phyloP scores from a whole-genome alignment of 208 protist species.

The Trypanosoma melophagium region DNA sequence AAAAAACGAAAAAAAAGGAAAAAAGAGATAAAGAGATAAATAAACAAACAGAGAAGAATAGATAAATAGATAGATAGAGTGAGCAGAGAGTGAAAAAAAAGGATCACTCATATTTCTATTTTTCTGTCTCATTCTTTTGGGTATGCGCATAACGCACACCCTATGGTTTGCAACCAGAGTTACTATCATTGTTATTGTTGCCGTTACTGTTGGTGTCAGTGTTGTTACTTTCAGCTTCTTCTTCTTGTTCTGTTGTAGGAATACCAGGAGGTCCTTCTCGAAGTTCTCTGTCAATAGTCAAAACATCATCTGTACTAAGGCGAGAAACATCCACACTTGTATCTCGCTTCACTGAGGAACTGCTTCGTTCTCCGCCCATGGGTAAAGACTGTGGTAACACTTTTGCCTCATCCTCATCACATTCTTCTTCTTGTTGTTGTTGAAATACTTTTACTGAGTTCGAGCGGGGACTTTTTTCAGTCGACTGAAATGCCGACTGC shows the following conservation, averaged over 20 bases:
- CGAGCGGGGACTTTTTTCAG: background rate
- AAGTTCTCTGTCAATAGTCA: background rate
- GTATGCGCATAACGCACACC: background rate
- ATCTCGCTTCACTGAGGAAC: slow-evolving; percentile 2
- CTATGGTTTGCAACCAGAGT: background rate
- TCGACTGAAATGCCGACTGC: background rate
- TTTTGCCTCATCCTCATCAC: background rate
- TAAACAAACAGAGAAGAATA: too few relatives aligned
- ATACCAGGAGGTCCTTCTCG: background rate
- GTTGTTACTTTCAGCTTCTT: slow-evolving; percentile 2
- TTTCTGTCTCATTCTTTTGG: too few relatives aligned
- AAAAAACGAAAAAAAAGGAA: background rate
- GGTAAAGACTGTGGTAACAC: background rate
- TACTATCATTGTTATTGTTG: slow-evolving; percentile 1
- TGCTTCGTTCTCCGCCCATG: background rate
- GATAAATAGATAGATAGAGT: background rate
- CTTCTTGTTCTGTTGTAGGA: background rate
- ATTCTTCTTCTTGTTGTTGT: background rate
- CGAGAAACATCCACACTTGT: background rate
- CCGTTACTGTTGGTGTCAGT: background rate
- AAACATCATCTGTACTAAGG: background rate
- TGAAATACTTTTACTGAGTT: background rate
- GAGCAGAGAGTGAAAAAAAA: background rate
- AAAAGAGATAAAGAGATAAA: background rate
- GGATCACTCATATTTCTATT: background rate